phyloP scores from a whole-genome alignment of 2,329 filamentous ascomycete genomes.

The Chaetomiaceae sp. region DNA sequence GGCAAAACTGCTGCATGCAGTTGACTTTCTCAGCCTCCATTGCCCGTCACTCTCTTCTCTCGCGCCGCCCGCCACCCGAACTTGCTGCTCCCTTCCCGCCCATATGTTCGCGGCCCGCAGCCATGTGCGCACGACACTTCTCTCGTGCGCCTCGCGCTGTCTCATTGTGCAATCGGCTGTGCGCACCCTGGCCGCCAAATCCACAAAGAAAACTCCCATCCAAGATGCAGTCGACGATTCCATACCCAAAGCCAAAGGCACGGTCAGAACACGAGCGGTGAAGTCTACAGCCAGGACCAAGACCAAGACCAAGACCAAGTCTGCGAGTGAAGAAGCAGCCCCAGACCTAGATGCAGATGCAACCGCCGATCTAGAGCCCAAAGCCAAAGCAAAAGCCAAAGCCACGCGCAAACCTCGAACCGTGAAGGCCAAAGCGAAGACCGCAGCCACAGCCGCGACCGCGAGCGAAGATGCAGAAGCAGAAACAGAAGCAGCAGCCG shows the following conservation, averaged over 20 bases:
- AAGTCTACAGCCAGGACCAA: background rate
- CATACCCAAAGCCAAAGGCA: too few species aligned
- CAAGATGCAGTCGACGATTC: too few species aligned
- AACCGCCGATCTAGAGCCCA: too few species aligned
- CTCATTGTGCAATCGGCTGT: background rate
- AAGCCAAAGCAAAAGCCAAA: too few species aligned
- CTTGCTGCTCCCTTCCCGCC: background rate
- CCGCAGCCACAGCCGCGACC: too few species aligned
- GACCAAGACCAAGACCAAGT: background rate
- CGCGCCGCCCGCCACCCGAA: background rate
- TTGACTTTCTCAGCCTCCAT: background rate
- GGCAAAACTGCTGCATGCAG: background rate
- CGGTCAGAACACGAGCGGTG: too few species aligned
- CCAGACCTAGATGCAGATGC: too few species aligned
- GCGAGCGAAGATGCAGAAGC: too few species aligned
- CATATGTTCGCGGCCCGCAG: conserved; percentile 14
- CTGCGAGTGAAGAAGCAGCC: background rate
- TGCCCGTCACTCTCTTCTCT: background rate
- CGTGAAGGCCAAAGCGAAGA: too few species aligned
- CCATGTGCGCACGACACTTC: conserved; percentile 9
- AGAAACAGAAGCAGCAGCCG: background rate
- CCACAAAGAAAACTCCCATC: background rate
- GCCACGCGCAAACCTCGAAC: too few species aligned
- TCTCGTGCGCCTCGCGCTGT: conserved; percentile 5
- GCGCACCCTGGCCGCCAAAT: background rate